Evolutionary conservation across 139 green algal genomes (phyloP), one percentile per base, ranked within the genome.

Genomic region (Haematococcus lacustris): DNA sequence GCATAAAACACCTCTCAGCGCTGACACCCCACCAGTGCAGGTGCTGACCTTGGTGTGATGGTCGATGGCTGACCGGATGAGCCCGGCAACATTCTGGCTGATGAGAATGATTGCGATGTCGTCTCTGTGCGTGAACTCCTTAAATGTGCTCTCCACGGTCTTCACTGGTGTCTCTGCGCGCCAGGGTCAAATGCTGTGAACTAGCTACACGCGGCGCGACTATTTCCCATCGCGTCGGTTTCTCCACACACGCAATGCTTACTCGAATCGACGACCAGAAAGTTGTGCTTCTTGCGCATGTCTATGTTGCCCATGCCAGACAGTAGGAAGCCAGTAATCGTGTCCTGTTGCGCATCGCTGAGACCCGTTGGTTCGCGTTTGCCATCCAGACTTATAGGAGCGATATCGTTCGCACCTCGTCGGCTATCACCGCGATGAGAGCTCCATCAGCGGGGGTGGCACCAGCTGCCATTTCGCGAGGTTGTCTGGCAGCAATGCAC

Each of bases 31-130:
- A 9, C 17, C 17, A 17, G 9, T 17, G 9, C 43, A 53, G 17
- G 43, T 28, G 43, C 43, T 53, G 34, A 91, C 88, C 85, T 93
- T 92, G 38, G 71, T 86, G 75, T 97, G 93, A 25, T 73, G 77
- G 34, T 93, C 84, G 1, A 98, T 68, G 38, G 92, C 47, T 70
- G 93, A 84, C 2, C 95, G 80, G 70, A 99, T 98, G 83, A 90
- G 91, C 70, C 91, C 91, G 23, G 93, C 88, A 3, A 81, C 71
- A 33, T 71, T 76, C 65, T 99, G 95, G 38, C 84, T 93, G 66
- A 99, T 98, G 25, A 99, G 81, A 17, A 99, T 71, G 32, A 99
- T 92, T 0, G 94, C 92, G 25, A 99, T 79, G 80, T 99, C 95
- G 3, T 97, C 92, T 0, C 95, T 80, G 3, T 64, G 78, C 0